Evolutionary conservation across 495 filamentous ascomycete genomes (phyloP), one percentile per base, ranked within the genome.

Genomic region (Aspergillus heteromorphus): DNA sequence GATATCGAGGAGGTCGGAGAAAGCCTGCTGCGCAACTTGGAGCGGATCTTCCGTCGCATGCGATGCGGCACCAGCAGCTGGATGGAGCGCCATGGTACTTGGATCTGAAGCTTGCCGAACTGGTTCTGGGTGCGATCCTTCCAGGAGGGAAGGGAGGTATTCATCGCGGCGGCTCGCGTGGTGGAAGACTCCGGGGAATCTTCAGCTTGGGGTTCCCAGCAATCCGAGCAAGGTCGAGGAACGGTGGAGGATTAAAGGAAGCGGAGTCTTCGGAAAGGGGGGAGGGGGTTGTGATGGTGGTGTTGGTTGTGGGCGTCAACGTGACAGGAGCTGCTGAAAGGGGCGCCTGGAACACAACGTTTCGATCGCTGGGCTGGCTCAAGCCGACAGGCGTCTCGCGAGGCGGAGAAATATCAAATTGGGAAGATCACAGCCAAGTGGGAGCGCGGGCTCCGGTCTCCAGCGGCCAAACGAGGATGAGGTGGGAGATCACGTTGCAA

Each of bases 1-100:
- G 89, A 77, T 65, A 97, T 79, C 49, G 81, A 84, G 21, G 85
- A 86, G 8, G 84, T 79, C 36, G 87, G 85, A 19, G 87, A 86
- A 62, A 86, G 77, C 36, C 84, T 74, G 69, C 81, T 84, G 52
- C 87, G 87, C 64, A 92, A 71, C 61, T 85, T 87, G 45, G 87
- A 87, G 47, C 87, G 81, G 61, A 92, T 75, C 71, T 80, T 83
- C 56, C 86, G 78, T 45, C 87, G 85, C 70, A 87, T 79, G 40
- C 86, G 81, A 68, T 87, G 84, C 16, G 88, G 86, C 18, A 92
- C 73, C 21, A 78, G 62, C 3, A 78, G 67, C 56, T 76, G 72
- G 30, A 78, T 73, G 34, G 75, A 78, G 38, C 73, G 72, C 75
- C 75, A 78, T 73, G 75, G 75, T 41, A 75, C 64, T 53, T 74